A percentile compares a stretch with the other conserved stretches of the same genome.
Evolutionary conservation across 345 rosid genomes (phyloP).

Genomic region (Gossypium stocksii): DNA sequence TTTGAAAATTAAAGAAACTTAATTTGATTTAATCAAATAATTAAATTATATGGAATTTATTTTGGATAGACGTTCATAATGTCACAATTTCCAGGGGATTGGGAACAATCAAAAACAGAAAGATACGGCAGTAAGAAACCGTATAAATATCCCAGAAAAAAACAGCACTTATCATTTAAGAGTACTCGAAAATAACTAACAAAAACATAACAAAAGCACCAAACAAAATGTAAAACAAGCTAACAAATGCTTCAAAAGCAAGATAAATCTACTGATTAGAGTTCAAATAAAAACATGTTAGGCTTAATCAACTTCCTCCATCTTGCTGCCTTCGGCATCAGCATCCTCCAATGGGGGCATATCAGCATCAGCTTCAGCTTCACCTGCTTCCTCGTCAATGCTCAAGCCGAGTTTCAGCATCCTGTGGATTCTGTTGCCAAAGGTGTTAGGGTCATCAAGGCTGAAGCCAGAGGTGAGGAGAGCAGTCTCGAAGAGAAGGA

Average conservation of each 20-base stretch:
- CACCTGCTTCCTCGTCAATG: slow-evolving; percentile 75
- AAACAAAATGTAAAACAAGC: neutral
- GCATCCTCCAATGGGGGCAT: slow-evolving; percentile 75
- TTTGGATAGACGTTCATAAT: too few relatives aligned
- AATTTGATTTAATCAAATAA: too few relatives aligned
- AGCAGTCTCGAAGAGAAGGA: slow-evolving; percentile 69
- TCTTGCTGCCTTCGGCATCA: slow-evolving; percentile 84
- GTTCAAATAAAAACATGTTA: neutral
- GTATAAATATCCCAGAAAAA: neutral
- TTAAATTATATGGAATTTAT: too few relatives aligned
- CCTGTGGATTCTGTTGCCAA: slow-evolving; percentile 83
- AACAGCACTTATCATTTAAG: neutral
- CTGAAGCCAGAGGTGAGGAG: slow-evolving; percentile 89
- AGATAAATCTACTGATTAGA: neutral
- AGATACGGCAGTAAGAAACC: too few relatives aligned
- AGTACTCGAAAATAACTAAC: neutral
- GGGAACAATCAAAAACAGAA: too few relatives aligned
- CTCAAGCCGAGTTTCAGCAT: slow-evolving; percentile 29
- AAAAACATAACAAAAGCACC: neutral
- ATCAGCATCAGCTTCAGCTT: slow-evolving; percentile 61
- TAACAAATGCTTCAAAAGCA: neutral
- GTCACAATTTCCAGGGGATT: too few relatives aligned
- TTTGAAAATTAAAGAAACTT: too few relatives aligned
- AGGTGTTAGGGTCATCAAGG: slow-evolving; percentile 86
- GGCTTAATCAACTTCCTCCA: slow-evolving; percentile 84